Evolutionary conservation across 2,329 filamentous ascomycete genomes (phyloP).

Genomic region (Colletotrichum horii): DNA sequence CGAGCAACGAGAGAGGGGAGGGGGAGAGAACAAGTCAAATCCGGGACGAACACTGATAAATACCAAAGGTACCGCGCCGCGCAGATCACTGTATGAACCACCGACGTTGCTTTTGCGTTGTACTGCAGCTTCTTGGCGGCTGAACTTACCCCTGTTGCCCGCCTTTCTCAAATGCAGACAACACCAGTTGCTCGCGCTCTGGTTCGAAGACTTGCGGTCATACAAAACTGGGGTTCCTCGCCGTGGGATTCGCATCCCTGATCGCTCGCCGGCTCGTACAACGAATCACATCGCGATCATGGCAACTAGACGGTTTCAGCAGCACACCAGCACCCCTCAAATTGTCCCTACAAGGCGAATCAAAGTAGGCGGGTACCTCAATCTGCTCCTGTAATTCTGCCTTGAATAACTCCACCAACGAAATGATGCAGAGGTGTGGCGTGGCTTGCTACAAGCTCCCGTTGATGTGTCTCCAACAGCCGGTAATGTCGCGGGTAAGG

Average conservation of each 20-base stretch:
- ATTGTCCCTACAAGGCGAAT: background rate
- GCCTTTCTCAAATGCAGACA: background rate
- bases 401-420: background rate
- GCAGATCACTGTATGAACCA: background rate
- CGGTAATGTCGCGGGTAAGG: background rate
- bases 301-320: background rate
- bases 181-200: background rate
- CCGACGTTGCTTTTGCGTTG: background rate
- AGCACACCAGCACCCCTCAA: background rate
- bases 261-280: background rate
- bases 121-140: background rate
- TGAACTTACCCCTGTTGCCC: background rate
- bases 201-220: background rate
- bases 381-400: background rate
- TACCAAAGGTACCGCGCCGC: background rate
- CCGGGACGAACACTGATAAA: background rate
- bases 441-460: background rate
- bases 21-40: background rate
- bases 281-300: background rate
- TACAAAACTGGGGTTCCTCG: background rate
- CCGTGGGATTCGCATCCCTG: background rate
- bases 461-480: background rate
- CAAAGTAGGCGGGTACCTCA: background rate
- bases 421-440: background rate
- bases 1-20: background rate